These are phyloP conservation scores for Gracilaria domingensis DNA, from an alignment of 23 red algal species.

Conservation along the genomic window DNA sequence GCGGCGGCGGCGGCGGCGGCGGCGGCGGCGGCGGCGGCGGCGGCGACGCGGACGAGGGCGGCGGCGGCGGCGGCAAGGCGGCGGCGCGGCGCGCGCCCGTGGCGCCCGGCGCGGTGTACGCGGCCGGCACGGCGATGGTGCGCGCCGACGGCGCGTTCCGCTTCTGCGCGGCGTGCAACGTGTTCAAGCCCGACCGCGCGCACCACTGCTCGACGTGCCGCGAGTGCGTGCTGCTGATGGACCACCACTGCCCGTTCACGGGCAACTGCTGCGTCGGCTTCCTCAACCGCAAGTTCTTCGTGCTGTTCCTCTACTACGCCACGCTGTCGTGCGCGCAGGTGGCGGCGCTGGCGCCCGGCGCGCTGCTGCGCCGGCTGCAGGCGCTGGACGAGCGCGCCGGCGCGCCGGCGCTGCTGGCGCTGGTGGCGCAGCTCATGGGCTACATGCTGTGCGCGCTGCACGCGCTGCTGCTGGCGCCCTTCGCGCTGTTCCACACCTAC, in stretches of 20 bases:
- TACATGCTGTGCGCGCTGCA: constrained; percentile 70
- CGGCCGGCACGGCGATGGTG: constrained; percentile 53
- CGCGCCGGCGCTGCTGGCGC: neutral
- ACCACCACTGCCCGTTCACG: constrained; percentile 84
- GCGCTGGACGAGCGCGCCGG: constrained; percentile 34
- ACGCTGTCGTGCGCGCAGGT: constrained; percentile 56
- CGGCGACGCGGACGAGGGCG: neutral
- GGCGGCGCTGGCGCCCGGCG: constrained; percentile 30
- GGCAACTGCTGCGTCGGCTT: constrained; percentile 80
- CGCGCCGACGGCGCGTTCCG: constrained; percentile 23
- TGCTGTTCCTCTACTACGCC: constrained; percentile 84
- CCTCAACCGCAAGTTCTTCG: constrained; percentile 93
- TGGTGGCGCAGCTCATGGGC: constrained; percentile 34
- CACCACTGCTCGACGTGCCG: constrained; percentile 78
- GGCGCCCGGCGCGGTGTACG: constrained; percentile 29
- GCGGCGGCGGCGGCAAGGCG: neutral
- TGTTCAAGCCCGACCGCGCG: constrained; percentile 76
- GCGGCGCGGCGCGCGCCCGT: constrained; percentile 21
- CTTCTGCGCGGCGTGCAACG: constrained; percentile 68
- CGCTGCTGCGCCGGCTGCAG: constrained; percentile 36
- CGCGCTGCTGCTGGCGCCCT: constrained; percentile 69
- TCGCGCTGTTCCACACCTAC: constrained; percentile 83
- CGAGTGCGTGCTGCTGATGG: constrained; percentile 74
- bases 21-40: neutral
- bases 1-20: neutral